Evolutionary conservation across 495 filamentous ascomycete genomes (phyloP).

Genomic region (Bacidia gigantensis): DNA sequence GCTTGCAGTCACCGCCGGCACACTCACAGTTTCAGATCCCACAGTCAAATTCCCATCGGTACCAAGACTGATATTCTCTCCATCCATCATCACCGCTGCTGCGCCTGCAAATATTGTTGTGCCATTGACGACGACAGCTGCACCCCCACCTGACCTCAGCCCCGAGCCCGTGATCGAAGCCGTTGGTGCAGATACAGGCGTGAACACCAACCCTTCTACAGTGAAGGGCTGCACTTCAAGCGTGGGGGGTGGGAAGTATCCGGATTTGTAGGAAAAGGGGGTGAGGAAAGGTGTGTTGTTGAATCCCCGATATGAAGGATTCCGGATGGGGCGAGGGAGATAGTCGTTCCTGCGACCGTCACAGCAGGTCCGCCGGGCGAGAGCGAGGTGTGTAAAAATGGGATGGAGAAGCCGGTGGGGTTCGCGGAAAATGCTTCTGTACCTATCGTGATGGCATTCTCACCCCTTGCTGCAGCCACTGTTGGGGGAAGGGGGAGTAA

Average conservation of each 20-base stretch:
- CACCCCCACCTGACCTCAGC: constrained; percentile 1
- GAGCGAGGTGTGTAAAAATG: constrained; percentile 8
- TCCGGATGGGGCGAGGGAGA: constrained; percentile 1
- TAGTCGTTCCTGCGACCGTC: neutral
- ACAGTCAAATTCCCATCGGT: neutral
- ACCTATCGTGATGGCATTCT: constrained; percentile 2
- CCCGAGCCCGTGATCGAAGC: neutral
- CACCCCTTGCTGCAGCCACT: no score
- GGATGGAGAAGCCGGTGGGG: constrained; percentile 6
- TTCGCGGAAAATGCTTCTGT: constrained; percentile 5
- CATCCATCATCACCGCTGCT: neutral
- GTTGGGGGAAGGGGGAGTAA: no score
- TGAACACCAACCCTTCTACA: neutral
- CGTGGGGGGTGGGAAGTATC: no score
- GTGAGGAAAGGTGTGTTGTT: neutral
- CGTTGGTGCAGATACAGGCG: neutral
- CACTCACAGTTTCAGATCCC: neutral
- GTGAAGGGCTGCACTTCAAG: neutral
- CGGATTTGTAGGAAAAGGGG: neutral
- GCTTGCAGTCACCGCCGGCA: neutral
- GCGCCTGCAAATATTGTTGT: neutral
- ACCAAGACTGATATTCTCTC: neutral
- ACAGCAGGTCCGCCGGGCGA: neutral
- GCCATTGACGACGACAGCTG: constrained; percentile 2
- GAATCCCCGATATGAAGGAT: neutral